Conservation (phyloP, 345 rosid species). For the Gossypium herbaceum region DNA sequence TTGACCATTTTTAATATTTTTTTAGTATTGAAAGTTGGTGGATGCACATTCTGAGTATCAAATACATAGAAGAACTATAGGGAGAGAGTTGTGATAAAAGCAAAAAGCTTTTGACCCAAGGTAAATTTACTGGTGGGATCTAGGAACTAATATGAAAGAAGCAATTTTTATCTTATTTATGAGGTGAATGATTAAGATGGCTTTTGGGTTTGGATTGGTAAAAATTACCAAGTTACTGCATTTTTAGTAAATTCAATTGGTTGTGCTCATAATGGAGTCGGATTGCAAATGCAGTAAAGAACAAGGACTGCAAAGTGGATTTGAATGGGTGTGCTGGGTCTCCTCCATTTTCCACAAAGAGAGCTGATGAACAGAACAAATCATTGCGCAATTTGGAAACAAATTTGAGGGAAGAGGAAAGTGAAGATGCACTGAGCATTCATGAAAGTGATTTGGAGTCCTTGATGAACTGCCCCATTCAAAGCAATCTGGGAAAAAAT, state of each 20-base stretch:
- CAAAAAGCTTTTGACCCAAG: not conserved
- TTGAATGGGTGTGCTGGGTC: slow-evolving; percentile 11
- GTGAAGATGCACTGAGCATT: slow-evolving; percentile 18
- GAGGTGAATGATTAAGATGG: not conserved
- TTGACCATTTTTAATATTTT: not conserved
- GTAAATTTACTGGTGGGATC: not conserved
- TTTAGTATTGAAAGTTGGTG: not conserved
- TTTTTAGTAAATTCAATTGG: slow-evolving; percentile 2
- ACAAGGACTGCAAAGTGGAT: slow-evolving; percentile 19
- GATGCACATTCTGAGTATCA: not conserved
- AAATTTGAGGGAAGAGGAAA: slow-evolving; percentile 11
- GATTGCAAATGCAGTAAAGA: slow-evolving; percentile 26
- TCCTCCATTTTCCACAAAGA: slow-evolving; percentile 9
- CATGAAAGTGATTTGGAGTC: slow-evolving; percentile 16
- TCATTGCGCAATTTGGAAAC: slow-evolving; percentile 10
- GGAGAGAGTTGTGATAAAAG: not conserved
- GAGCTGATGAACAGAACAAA: not conserved
- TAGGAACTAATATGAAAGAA: not conserved
- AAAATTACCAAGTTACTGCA: not conserved
- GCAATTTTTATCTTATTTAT: not conserved
- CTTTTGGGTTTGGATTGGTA: not conserved
- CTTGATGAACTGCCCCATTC: slow-evolving; percentile 19
- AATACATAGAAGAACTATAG: not conserved
- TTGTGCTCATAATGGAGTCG: slow-evolving; percentile 5
- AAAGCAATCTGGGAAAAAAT: slow-evolving; percentile 24